phyloP scores from a whole-genome alignment of 371 early-diverging fungal genomes.

The Lichtheimia ramosa region DNA sequence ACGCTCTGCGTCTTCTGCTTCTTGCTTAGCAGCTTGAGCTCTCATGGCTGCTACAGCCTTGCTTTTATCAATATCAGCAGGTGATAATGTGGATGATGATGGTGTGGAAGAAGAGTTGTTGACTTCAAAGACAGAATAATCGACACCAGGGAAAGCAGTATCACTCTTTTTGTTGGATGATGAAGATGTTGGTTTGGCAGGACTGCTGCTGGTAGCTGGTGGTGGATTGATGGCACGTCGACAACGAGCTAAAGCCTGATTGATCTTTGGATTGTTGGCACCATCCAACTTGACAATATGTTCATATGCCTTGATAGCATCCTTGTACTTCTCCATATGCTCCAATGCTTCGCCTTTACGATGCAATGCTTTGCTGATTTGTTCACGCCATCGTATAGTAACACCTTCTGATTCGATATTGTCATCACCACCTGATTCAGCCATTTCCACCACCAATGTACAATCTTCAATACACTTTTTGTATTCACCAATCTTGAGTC shows the following conservation, averaged over 20 bases:
- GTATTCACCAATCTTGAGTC: slow-evolving; percentile 86
- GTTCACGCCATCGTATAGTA: slow-evolving; percentile 49
- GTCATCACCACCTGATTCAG: slow-evolving; percentile 30
- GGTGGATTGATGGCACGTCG: slow-evolving; percentile 28
- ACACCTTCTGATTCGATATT: slow-evolving; percentile 36
- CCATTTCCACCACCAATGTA: slow-evolving; percentile 43
- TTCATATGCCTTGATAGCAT: slow-evolving; percentile 75
- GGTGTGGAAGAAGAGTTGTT: background rate
- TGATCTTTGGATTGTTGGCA: slow-evolving; percentile 47
- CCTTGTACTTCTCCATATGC: slow-evolving; percentile 73
- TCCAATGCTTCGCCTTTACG: slow-evolving; percentile 84
- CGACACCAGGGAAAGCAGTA: slow-evolving; percentile 14
- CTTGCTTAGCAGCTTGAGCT: slow-evolving; percentile 65
- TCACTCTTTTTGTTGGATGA: background rate
- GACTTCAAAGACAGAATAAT: slow-evolving; percentile 16
- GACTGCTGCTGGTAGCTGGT: slow-evolving; percentile 1
- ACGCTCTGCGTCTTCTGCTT: slow-evolving; percentile 77
- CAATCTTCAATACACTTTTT: slow-evolving; percentile 70
- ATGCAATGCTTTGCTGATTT: slow-evolving; percentile 67
- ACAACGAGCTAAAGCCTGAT: slow-evolving; percentile 38
- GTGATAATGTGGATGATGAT: background rate
- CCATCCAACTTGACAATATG: slow-evolving; percentile 49
- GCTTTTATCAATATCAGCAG: slow-evolving; percentile 41
- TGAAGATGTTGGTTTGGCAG: background rate
- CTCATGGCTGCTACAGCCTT: slow-evolving; percentile 72